Evolutionary conservation across 202 grass and related monocot species (phyloP).

Genomic region (Elaeis oleifera): DNA sequence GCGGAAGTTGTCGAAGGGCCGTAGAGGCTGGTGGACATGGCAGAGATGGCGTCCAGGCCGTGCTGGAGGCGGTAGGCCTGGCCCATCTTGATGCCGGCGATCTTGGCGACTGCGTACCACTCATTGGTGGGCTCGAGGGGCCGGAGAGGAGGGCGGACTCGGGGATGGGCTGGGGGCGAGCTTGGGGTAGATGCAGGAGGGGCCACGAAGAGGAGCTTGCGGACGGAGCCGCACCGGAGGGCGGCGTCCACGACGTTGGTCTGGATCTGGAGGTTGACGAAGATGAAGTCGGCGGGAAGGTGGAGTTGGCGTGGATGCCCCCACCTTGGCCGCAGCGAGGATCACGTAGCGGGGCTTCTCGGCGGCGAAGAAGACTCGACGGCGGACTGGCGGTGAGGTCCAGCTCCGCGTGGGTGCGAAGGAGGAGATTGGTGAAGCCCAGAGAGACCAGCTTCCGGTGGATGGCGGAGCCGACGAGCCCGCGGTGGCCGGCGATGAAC

Average conservation of each 20-base stretch:
- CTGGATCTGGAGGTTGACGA: conserved; percentile 70
- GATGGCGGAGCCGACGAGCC: conserved; percentile 59
- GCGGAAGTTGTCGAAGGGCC: conserved; percentile 69
- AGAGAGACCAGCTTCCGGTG: conserved; percentile 42
- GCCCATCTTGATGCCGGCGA: conserved; percentile 89
- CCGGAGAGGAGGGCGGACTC: conserved; percentile 64
- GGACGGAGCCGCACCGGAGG: conserved; percentile 46
- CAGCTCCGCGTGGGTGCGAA: conserved; percentile 50
- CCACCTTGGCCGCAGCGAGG: conserved; percentile 78
- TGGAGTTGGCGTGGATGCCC: conserved; percentile 74
- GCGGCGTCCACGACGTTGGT: conserved; percentile 59
- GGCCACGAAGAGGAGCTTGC: conserved; percentile 64
- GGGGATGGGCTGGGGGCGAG: conserved; percentile 55
- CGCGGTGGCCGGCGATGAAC: conserved; percentile 58
- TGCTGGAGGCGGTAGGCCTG: conserved; percentile 65
- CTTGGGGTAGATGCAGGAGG: conserved; percentile 56
- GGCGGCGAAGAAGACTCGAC: conserved; percentile 55
- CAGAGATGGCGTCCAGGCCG: conserved; percentile 60
- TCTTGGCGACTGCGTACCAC: conserved; percentile 85
- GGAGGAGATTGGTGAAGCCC: conserved; percentile 64
- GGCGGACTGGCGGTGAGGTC: conserved; percentile 61
- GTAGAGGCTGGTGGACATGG: conserved; percentile 68
- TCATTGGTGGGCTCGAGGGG: conserved; percentile 62
- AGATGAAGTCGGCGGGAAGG: conserved; percentile 64
- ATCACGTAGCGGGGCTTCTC: conserved; percentile 62